Evolutionary conservation across 2,329 filamentous ascomycete genomes (phyloP).

Genomic region (Cladophialophora exuberans): DNA sequence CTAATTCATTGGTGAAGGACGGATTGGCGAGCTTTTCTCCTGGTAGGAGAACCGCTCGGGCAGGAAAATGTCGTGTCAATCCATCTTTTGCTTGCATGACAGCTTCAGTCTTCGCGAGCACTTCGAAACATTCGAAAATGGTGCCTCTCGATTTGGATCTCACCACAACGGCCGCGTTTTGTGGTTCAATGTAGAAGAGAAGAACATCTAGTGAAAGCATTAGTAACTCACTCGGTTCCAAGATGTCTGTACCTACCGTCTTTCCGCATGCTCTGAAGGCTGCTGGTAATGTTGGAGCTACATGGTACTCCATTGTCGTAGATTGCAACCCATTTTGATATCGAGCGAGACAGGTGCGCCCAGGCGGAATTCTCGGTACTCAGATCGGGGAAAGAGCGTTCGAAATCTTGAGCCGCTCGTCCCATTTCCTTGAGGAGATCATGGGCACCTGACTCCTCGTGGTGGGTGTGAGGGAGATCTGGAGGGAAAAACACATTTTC

Average conservation of each 20-base stretch:
- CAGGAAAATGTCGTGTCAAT: constrained; percentile 52
- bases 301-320: constrained; percentile 24
- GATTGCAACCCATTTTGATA: constrained; percentile 13
- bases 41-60: constrained; percentile 40
- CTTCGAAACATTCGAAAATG: constrained; percentile 52
- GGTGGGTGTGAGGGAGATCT: constrained; percentile 48
- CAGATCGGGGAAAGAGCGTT: neutral
- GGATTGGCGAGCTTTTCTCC: constrained; percentile 30
- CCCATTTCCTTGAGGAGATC: constrained; percentile 16
- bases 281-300: neutral
- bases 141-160: constrained; percentile 30
- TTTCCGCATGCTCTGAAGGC: constrained; percentile 7
- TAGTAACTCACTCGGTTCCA: neutral
- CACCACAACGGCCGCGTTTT: constrained; percentile 54
- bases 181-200: constrained; percentile 46
- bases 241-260: constrained; percentile 1
- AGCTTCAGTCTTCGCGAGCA: constrained; percentile 45
- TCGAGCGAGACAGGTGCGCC: constrained; percentile 2
- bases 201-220: constrained; percentile 36
- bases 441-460: constrained; percentile 32
- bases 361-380: constrained; percentile 8
- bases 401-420: constrained; percentile 9
- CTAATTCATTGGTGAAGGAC: constrained; percentile 36
- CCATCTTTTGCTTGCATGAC: constrained; percentile 45
- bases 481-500: constrained; percentile 56